Percentiles rank a stretch among this genome's conserved stretches.
Conservation (phyloP, 1,284 basidiomycete species). For the Cystobasidium slooffiae region DNA sequence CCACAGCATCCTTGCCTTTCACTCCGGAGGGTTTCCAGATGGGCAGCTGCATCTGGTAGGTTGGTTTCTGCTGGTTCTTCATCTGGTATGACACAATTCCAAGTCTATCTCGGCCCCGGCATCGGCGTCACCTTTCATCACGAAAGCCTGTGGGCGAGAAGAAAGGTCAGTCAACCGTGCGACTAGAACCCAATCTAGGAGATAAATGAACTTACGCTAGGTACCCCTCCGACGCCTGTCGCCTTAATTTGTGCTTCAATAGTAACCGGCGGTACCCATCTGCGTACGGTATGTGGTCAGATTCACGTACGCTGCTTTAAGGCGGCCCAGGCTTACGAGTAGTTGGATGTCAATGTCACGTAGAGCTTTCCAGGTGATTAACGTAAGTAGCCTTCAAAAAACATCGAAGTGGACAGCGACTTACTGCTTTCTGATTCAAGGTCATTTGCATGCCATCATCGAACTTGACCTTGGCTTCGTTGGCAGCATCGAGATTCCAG, state of each 20-base stretch:
- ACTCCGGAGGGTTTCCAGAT: slow-evolving; percentile 19
- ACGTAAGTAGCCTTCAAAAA: neutral
- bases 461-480: neutral
- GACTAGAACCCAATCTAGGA: neutral
- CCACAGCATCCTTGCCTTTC: slow-evolving; percentile 2
- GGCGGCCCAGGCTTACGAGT: neutral
- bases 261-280: slow-evolving; percentile 15
- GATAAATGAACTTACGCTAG: neutral
- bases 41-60: slow-evolving; percentile 21
- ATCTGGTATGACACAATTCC: slow-evolving; percentile 4
- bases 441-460: slow-evolving; percentile 8
- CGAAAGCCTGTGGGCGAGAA: neutral
- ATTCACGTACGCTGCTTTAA: no score
- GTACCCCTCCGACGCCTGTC: slow-evolving; percentile 1
- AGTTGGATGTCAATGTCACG: neutral
- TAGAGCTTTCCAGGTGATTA: neutral
- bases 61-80: neutral
- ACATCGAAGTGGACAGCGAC: neutral
- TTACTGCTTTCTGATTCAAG: slow-evolving; percentile 4
- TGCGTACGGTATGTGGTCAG: neutral
- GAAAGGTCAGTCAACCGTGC: neutral
- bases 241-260: slow-evolving; percentile 18
- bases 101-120: slow-evolving; percentile 15
- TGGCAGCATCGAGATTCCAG: slow-evolving; percentile 4
- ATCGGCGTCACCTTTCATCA: neutral